Percentiles rank a stretch among this genome's conserved stretches.
Conservation (phyloP, 1,139 yeast species). For the Saccharomyces uvarum region DNA sequence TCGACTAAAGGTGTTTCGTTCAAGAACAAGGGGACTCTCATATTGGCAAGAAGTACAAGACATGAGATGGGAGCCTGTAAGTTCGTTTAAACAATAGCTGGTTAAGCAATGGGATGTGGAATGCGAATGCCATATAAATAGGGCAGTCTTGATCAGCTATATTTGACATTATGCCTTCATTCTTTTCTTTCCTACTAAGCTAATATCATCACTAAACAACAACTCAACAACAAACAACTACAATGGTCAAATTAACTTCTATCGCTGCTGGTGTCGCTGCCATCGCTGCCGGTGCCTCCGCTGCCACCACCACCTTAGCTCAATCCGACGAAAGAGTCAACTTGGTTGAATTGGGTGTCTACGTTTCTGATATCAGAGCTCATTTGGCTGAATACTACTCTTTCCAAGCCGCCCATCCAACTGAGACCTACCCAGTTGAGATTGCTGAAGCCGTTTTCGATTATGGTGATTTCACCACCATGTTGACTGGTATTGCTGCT, state of each 20-base stretch:
- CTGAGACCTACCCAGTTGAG: slow-evolving; percentile 6
- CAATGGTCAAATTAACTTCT: background rate
- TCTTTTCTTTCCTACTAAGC: background rate
- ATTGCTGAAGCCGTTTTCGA: slow-evolving; percentile 5
- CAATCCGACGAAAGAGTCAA: slow-evolving; percentile 6
- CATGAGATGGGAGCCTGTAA: background rate
- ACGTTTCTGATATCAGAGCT: slow-evolving; percentile 7
- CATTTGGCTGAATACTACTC: slow-evolving; percentile 4
- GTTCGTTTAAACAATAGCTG: background rate
- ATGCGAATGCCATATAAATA: background rate
- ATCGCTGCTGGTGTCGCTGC: background rate
- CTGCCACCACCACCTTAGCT: slow-evolving; percentile 8
- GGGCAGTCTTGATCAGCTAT: background rate
- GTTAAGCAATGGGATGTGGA: background rate
- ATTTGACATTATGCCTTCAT: background rate
- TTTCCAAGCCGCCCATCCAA: slow-evolving; percentile 5
- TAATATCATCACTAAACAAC: background rate
- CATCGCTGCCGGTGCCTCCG: slow-evolving; percentile 1
- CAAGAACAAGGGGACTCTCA: background rate
- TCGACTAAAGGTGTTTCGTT: background rate
- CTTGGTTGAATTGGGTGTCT: slow-evolving; percentile 7
- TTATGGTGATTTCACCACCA: slow-evolving; percentile 1
- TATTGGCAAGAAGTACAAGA: background rate
- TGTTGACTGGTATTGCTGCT: slow-evolving; percentile 1
- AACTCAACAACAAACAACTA: background rate